Percentiles rank a stretch among this genome's conserved stretches.
Conservation (phyloP, 257 asterid species). For the Solanum boliviense region DNA sequence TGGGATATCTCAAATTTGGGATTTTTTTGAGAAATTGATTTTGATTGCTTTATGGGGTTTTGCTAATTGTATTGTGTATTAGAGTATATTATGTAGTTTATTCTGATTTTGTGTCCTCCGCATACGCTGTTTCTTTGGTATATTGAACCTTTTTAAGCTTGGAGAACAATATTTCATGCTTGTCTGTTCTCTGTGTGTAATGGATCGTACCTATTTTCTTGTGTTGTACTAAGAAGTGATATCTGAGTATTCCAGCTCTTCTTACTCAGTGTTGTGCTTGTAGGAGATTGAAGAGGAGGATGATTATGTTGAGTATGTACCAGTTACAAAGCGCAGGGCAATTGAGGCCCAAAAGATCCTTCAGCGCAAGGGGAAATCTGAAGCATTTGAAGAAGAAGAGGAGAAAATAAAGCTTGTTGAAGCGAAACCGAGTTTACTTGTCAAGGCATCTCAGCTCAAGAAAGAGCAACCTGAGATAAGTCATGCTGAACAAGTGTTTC, state of each 20-base stretch:
- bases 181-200: not conserved
- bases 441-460: slow-evolving; percentile 65
- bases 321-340: slow-evolving; percentile 69
- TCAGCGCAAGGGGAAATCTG: slow-evolving; percentile 54
- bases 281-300: slow-evolving; percentile 55
- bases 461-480: slow-evolving; percentile 77
- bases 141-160: not conserved
- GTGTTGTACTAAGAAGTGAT: not conserved
- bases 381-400: slow-evolving; percentile 49
- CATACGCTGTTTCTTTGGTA: not conserved
- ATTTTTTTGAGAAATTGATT: not conserved
- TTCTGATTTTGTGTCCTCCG: not conserved
- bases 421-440: slow-evolving; percentile 70
- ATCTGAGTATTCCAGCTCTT: not conserved
- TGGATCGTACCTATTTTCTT: not conserved
- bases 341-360: slow-evolving; percentile 65
- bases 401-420: slow-evolving; percentile 56
- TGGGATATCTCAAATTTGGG: not conserved
- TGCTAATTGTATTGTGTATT: not conserved
- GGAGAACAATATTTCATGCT: not conserved
- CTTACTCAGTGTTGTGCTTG: not conserved
- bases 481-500: slow-evolving; percentile 58
- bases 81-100: not conserved
- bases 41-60: not conserved
- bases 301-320: slow-evolving; percentile 56